Evolutionary conservation across 257 asterid genomes (phyloP).

Genomic region (Ophiorrhiza pumila): DNA sequence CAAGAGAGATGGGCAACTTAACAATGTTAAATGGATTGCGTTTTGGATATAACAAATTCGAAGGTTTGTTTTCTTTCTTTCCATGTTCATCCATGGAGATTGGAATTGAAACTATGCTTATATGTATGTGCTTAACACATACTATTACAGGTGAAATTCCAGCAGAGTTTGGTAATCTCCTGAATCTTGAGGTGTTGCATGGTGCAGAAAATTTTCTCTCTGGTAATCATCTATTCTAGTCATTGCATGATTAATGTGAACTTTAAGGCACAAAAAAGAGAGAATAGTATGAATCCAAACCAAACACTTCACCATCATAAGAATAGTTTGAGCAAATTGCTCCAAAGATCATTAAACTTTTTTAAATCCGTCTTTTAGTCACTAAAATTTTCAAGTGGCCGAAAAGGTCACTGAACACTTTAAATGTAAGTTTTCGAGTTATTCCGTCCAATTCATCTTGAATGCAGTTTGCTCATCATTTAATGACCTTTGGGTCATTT

Average conservation of each 20-base stretch:
- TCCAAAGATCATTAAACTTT: no score
- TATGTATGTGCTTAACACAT: neutral
- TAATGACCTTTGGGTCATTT: no score
- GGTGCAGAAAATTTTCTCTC: neutral
- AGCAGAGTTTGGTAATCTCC: slow-evolving; percentile 2
- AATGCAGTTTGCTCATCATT: no score
- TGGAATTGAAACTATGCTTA: neutral
- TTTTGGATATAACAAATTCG: neutral
- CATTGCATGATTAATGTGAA: neutral
- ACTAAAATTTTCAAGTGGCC: no score
- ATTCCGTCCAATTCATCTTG: no score
- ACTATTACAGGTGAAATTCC: neutral
- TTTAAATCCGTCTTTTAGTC: no score
- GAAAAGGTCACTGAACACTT: no score
- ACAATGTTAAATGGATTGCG: neutral
- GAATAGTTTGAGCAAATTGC: no score
- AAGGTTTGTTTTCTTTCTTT: neutral
- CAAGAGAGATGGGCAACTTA: slow-evolving; percentile 1
- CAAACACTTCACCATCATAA: no score
- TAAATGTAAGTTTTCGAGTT: no score
- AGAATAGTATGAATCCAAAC: no score
- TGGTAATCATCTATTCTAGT: neutral
- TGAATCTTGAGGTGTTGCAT: neutral
- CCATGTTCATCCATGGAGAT: neutral
- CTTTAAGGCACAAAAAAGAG: no score